phyloP scores from a whole-genome alignment of 2,329 filamentous ascomycete genomes.

The Drechslera avenae region DNA sequence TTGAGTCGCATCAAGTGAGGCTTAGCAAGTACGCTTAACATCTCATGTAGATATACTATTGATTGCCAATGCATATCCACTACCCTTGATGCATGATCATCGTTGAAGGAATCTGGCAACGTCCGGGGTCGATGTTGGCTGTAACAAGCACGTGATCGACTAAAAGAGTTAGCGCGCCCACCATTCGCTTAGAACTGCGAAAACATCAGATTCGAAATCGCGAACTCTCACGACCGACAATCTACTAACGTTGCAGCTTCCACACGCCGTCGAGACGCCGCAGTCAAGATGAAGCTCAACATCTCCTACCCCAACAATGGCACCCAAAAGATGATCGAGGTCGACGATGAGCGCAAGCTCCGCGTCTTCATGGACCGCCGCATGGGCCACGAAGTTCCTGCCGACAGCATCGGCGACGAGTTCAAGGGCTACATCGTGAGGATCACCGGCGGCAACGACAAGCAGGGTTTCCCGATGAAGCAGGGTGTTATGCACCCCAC shows the following conservation, averaged over 20 bases:
- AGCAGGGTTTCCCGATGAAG: slow-evolving; percentile 99
- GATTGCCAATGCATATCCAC: too few species aligned
- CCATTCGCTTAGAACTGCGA: slow-evolving; percentile 10
- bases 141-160: slow-evolving; percentile 10
- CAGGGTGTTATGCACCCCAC: slow-evolving; percentile 99
- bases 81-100: too few species aligned
- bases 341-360: slow-evolving; percentile 99
- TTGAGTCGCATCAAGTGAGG: too few species aligned
- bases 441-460: slow-evolving; percentile 99
- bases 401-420: slow-evolving; percentile 95
- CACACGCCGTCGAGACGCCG: slow-evolving; percentile 39
- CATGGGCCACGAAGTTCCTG: slow-evolving; percentile 91
- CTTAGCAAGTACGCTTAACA: too few species aligned
- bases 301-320: slow-evolving; percentile 96
- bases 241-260: slow-evolving; percentile 46
- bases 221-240: slow-evolving; percentile 31
- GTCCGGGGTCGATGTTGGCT: too few species aligned
- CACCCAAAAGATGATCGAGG: slow-evolving; percentile 98
- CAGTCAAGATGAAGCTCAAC: slow-evolving; percentile 73
- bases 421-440: slow-evolving; percentile 99
- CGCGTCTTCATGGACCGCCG: slow-evolving; percentile 98
- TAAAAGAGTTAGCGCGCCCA: slow-evolving; percentile 14
- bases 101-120: too few species aligned
- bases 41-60: too few species aligned
- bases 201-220: slow-evolving; percentile 18